These are phyloP conservation scores for Peronospora farinosa DNA, from an alignment of 352 stramenopile species.

Conservation along the genomic window DNA sequence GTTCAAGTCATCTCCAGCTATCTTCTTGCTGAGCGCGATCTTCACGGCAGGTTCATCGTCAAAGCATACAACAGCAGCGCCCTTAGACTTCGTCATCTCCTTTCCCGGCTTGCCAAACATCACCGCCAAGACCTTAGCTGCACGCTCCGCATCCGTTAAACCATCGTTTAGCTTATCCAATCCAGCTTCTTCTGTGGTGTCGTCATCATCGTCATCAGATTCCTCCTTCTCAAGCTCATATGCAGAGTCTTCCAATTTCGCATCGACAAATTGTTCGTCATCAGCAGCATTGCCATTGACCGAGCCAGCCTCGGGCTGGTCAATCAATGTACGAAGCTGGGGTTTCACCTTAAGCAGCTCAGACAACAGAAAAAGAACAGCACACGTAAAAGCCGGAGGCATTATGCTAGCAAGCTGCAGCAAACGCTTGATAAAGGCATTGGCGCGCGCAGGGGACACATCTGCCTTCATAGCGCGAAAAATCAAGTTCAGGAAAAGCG, in stretches of 20 bases:
- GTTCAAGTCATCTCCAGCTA: conserved; percentile 5
- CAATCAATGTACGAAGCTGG: conserved; percentile 60
- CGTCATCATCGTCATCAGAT: conserved; percentile 31
- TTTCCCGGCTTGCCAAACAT: conserved; percentile 49
- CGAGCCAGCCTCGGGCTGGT: conserved; percentile 46
- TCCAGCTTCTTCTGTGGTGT: conserved; percentile 22
- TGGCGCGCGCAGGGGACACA: conserved; percentile 65
- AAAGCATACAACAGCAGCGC: conserved; percentile 30
- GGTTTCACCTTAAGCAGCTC: conserved; percentile 88
- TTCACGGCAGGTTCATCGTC: conserved; percentile 25
- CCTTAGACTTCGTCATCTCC: conserved; percentile 13
- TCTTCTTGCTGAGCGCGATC: conserved; percentile 8
- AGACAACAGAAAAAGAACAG: conserved; percentile 92
- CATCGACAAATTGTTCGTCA: conserved; percentile 58
- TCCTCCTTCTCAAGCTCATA: conserved; percentile 44
- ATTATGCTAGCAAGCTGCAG: conserved; percentile 79
- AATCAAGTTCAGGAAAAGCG: conserved; percentile 96
- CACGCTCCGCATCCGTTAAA: conserved; percentile 43
- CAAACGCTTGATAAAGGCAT: conserved; percentile 93
- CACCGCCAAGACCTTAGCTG: conserved; percentile 46
- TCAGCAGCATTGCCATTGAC: conserved; percentile 16
- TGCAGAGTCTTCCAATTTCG: conserved; percentile 29
- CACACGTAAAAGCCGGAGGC: conserved; percentile 87
- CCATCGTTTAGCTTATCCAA: conserved; percentile 33
- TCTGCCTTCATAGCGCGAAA: conserved; percentile 97